Evolutionary conservation across 1,139 yeast species (phyloP).

Genomic region (Scheffersomyces cryptocercus): DNA sequence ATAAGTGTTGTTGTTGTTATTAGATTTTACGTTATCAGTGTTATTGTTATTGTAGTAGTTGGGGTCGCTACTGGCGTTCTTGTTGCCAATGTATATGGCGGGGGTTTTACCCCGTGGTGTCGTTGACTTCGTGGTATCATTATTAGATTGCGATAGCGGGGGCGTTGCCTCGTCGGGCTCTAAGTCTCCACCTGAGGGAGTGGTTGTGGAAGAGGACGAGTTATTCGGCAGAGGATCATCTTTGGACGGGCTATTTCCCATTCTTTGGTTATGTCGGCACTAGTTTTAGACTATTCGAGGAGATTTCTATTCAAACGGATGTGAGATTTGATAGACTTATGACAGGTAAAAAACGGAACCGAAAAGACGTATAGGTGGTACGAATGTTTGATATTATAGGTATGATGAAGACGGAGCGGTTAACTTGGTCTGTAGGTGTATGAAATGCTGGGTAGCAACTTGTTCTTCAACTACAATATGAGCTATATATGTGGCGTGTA

Average conservation of each 20-base stretch:
- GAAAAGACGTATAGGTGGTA: too few species aligned
- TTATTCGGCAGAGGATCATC: slow-evolving; percentile 53
- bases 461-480: too few species aligned
- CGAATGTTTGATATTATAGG: too few species aligned
- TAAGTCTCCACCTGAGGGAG: slow-evolving; percentile 33
- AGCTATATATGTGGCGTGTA: too few species aligned
- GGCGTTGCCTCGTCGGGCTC: slow-evolving; percentile 48
- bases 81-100: slow-evolving; percentile 17
- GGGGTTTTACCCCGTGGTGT: slow-evolving; percentile 6
- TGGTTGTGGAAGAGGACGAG: slow-evolving; percentile 21
- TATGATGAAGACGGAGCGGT: too few species aligned
- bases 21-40: slow-evolving; percentile 5
- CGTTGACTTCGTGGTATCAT: slow-evolving; percentile 2
- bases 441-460: too few species aligned
- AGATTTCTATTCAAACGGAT: too few species aligned
- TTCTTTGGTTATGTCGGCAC: slow-evolving; percentile 14
- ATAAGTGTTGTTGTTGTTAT: slow-evolving; percentile 1
- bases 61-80: slow-evolving; percentile 11
- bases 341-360: too few species aligned
- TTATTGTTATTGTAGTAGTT: slow-evolving; percentile 11
- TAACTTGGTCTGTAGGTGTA: too few species aligned
- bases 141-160: slow-evolving; percentile 42
- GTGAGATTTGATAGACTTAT: too few species aligned
- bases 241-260: slow-evolving; percentile 66
- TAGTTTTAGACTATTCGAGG: too few species aligned